Conservation (phyloP, 2,329 filamentous ascomycete species). For the Trichophaea hybrida region DNA sequence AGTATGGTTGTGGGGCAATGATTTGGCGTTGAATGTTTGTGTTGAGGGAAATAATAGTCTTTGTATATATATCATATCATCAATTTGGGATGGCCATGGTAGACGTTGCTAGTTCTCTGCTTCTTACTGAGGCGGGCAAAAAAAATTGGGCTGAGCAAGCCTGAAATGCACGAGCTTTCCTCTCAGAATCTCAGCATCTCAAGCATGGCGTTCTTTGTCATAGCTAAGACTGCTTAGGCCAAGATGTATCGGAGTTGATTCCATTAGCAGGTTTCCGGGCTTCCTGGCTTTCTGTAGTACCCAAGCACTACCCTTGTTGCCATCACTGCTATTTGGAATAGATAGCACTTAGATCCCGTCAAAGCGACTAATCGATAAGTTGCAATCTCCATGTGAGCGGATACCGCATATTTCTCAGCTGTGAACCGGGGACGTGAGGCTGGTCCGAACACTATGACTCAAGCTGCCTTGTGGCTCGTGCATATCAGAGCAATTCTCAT, state of each 20-base stretch:
- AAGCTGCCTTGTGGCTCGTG: not conserved
- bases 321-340: not conserved
- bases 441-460: not conserved
- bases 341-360: not conserved
- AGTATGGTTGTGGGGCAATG: not conserved
- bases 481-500: not conserved
- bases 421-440: not conserved
- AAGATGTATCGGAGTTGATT: not conserved
- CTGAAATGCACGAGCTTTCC: not conserved
- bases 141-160: not conserved
- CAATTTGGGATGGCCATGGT: not conserved
- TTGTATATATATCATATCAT: not conserved
- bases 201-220: not conserved
- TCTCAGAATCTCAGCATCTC: not conserved
- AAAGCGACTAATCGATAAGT: not conserved
- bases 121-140: not conserved
- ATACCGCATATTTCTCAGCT: not conserved
- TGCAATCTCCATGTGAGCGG: not conserved
- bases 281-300: not conserved
- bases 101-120: too few relatives aligned
- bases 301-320: not conserved
- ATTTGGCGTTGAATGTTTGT: not conserved
- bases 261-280: not conserved
- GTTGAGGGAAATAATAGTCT: not conserved
- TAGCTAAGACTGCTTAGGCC: not conserved